These are phyloP conservation scores for Platanthera zijinensis DNA, from an alignment of 106 monocot genomes.

Conservation along the genomic window DNA sequence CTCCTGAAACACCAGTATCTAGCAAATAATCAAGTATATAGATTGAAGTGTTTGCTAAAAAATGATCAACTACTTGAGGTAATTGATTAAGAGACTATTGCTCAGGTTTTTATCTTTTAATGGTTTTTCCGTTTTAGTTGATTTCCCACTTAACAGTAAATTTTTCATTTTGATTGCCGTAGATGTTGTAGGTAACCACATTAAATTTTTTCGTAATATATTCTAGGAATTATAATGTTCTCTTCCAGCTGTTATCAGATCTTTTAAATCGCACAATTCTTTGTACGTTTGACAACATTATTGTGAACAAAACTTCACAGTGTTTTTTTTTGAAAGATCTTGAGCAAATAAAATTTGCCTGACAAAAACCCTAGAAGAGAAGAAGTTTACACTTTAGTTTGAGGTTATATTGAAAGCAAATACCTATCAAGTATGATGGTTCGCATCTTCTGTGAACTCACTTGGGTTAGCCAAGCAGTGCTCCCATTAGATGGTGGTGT, in stretches of 20 bases:
- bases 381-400: too few relatives aligned
- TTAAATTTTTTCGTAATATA: background rate
- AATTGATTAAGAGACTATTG: background rate
- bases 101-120: background rate
- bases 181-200: background rate
- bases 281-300: too few relatives aligned
- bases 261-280: too few relatives aligned
- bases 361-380: too few relatives aligned
- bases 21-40: slow-evolving; percentile 74
- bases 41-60: slow-evolving; percentile 77
- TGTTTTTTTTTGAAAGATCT: too few relatives aligned
- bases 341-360: too few relatives aligned
- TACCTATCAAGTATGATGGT: too few relatives aligned
- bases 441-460: too few relatives aligned
- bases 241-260: background rate
- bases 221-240: background rate
- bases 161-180: background rate
- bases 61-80: slow-evolving; percentile 98
- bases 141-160: background rate
- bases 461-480: too few relatives aligned
- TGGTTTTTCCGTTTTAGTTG: background rate
- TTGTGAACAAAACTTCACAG: too few relatives aligned
- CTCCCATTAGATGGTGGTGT: too few relatives aligned
- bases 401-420: too few relatives aligned
- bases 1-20: slow-evolving; percentile 82